Conservation (phyloP, 257 asterid genomes). For the Primulina eburnea region DNA sequence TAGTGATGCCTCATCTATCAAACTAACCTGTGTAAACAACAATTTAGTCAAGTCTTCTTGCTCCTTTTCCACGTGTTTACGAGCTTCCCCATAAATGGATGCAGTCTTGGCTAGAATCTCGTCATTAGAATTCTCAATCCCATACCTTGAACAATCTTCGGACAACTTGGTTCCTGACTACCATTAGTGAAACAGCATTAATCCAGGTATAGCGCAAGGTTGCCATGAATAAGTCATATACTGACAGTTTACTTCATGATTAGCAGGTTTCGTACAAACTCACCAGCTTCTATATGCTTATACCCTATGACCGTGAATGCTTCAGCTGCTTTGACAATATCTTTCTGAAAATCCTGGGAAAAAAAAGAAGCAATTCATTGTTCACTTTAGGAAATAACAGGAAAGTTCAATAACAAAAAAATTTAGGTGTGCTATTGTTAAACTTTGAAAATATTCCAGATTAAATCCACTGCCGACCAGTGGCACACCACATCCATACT, state of each 20-base stretch:
- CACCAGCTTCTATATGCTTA: constrained; percentile 98
- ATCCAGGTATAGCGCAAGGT: constrained; percentile 18
- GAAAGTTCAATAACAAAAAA: constrained; percentile 5
- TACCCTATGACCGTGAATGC: constrained; percentile 78
- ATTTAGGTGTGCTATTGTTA: neutral
- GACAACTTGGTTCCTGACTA: constrained; percentile 90
- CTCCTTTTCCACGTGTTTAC: constrained; percentile 89
- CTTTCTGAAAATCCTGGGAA: constrained; percentile 91
- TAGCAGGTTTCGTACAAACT: constrained; percentile 28
- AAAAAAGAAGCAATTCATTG: constrained; percentile 1
- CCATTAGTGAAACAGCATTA: constrained; percentile 30
- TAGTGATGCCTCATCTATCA: neutral
- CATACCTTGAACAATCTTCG: constrained; percentile 84
- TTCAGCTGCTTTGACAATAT: constrained; percentile 90
- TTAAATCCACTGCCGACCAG: neutral
- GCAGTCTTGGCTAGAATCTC: constrained; percentile 87
- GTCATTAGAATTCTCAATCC: constrained; percentile 73
- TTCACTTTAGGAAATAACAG: neutral
- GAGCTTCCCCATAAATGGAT: constrained; percentile 87
- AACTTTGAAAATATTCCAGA: constrained; percentile 6
- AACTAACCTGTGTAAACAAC: constrained; percentile 77
- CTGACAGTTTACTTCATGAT: neutral
- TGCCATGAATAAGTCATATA: neutral
- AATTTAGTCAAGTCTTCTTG: constrained; percentile 79
- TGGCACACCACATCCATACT: constrained; percentile 12